These are phyloP conservation scores for Nissolia schottii DNA, from an alignment of 306 rosid species.

Conservation along the genomic window DNA sequence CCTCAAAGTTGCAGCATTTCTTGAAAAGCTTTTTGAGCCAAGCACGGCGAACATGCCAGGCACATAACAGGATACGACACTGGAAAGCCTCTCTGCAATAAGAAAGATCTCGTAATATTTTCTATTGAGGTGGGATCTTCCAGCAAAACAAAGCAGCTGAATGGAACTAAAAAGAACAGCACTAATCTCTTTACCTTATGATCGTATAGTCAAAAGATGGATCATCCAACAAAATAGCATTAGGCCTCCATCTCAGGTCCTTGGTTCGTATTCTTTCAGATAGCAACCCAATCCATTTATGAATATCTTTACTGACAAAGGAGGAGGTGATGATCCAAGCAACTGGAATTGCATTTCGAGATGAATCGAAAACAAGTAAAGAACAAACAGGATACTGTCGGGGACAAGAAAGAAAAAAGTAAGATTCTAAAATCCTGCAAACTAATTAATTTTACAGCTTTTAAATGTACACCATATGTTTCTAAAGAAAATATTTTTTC, in stretches of 20 bases:
- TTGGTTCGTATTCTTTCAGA: conserved; percentile 53
- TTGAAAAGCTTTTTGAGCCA: conserved; percentile 56
- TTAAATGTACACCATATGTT: conserved; percentile 4
- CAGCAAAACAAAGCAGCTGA: not conserved
- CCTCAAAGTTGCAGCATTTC: conserved; percentile 63
- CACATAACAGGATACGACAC: conserved; percentile 57
- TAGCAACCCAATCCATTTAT: conserved; percentile 65
- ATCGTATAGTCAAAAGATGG: conserved; percentile 55
- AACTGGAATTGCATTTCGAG: conserved; percentile 74
- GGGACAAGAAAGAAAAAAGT: conserved; percentile 10
- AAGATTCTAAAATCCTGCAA: conserved; percentile 6
- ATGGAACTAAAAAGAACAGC: conserved; percentile 12
- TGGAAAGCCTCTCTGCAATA: conserved; percentile 71
- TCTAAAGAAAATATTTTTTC: not conserved
- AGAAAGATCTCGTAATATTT: conserved; percentile 25
- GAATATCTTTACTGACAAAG: conserved; percentile 45
- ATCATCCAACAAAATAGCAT: conserved; percentile 64
- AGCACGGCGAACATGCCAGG: conserved; percentile 70
- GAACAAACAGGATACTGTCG: conserved; percentile 65
- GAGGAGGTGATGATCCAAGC: conserved; percentile 80
- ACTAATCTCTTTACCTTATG: conserved; percentile 46
- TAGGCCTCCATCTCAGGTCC: conserved; percentile 67
- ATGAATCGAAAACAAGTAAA: conserved; percentile 70
- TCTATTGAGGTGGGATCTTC: not conserved
- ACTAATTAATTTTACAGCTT: not conserved